Evolutionary conservation across 495 filamentous ascomycete species (phyloP), one percentile per base, ranked within the genome.

Genomic region (Penicillium riverlandense): DNA sequence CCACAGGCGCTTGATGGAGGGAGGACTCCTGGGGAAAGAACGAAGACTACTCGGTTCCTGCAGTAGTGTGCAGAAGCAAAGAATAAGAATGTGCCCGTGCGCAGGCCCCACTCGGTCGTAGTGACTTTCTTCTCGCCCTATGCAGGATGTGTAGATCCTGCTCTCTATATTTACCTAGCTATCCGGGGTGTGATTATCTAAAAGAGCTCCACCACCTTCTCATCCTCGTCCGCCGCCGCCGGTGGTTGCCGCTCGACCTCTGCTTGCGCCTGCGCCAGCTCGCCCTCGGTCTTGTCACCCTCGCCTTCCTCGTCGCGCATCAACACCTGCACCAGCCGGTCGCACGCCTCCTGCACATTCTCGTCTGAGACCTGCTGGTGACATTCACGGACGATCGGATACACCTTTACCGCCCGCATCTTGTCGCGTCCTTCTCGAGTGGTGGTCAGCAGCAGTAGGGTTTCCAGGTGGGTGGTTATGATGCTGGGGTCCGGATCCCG

Each of bases 311-410:
- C 92, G 47, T 90, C 89, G 39, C 85, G 75, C 90, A 95, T 94
- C 35, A 98, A 57, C 10, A 98, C 80, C 52, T 98, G 87, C 31
- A 98, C 92, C 40, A 96, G 54, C 53, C 92, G 74, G 59, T 98
- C 92, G 53, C 87, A 92, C 11, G 79, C 85, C 54, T 95, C 90
- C 47, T 76, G 74, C 33, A 98, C 87, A 13, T 70, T 81, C 41
- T 96, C 90, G 58, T 95, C 71, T 28, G 90, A 74, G 10, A 90
- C 80, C 35, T 78, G 72, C 46, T 87, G 53, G 73, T 98, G 92
- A 29, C 84, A 80, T 58, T 96, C 92, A 43, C 91, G 70, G 29
- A 98, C 74, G 40, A 97, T 82, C 0, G 89, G 86, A 62, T 98
- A 97, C 6, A 91, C 84, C 48, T 87, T 85, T n/a, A 84, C 64